Evolutionary conservation across 2,329 filamentous ascomycete genomes (phyloP), one percentile per base, ranked within the genome.

Genomic region (Aspergillus uvarum): DNA sequence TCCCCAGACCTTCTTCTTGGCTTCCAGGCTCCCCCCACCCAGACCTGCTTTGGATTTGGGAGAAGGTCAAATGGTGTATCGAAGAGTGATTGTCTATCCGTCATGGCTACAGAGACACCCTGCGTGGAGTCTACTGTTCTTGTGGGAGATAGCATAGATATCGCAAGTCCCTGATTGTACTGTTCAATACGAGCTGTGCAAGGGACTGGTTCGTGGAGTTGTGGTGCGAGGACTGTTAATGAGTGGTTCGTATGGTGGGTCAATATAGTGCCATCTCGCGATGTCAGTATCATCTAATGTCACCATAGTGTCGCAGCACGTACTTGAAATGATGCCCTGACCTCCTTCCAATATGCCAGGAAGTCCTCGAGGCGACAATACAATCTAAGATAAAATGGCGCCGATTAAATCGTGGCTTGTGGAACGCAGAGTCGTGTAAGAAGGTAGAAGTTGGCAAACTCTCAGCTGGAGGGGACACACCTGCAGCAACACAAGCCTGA

Each of bases 1-100:
- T 79, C 22, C 83, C 83, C 0, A 84, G 71, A 4, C 83, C 83
- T 71, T 86, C 83, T 54, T 83, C 80, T 31, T 68, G 69, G 8
- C 78, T 81, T 5, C 77, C 78, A 0, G 82, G 78, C 8, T 71
- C 61, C 4, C 4, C 76, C 80, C 16, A 77, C 65, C 82, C 81
- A 84, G 35, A 83, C 79, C 31, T 77, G 78, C 26, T 74, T 79
- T 6, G 77, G 78, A 58, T 84, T 78, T 1, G 80, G 78, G 14
- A 84, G 78, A 14, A 78, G 67, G 62, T 82, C 80, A 60, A 77
- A 81, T 5, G 75, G 70, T n/a, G 58, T 65, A 44, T 74, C 71
- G 54, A 69, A 73, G 2, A 65, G 58, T 21, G 68, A 67, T 7
- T n/a, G 16, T 19, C 42, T 54, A 26, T 24, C 29, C 26, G 57